Evolutionary conservation across 148 eudicot genomes (phyloP).

Genomic region (Cornus florida): DNA sequence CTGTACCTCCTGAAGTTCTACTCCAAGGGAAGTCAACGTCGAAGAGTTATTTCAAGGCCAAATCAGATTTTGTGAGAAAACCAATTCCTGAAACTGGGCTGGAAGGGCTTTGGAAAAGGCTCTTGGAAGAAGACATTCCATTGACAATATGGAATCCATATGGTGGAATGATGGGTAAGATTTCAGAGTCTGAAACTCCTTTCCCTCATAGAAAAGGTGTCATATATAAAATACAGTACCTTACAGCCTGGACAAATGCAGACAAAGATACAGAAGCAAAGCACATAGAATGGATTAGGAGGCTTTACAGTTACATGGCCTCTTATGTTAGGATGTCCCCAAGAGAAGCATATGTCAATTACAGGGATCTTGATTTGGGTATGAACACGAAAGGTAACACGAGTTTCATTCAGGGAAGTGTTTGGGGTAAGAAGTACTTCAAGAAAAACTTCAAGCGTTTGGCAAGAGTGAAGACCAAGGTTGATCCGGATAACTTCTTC

Average conservation of each 20-base stretch:
- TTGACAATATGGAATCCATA: slow-evolving; percentile 35
- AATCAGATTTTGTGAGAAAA: slow-evolving; percentile 31
- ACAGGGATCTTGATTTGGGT: slow-evolving; percentile 48
- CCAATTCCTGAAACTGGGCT: slow-evolving; percentile 35
- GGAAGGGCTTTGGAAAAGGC: slow-evolving; percentile 35
- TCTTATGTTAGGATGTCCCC: slow-evolving; percentile 33
- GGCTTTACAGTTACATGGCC: slow-evolving; percentile 36
- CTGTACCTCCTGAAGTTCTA: slow-evolving; percentile 22
- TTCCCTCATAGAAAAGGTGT: slow-evolving; percentile 44
- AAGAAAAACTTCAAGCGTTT: slow-evolving; percentile 36
- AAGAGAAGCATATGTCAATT: slow-evolving; percentile 40
- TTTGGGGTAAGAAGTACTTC: slow-evolving; percentile 32
- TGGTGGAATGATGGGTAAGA: slow-evolving; percentile 40
- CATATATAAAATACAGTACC: slow-evolving; percentile 27
- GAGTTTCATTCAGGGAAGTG: slow-evolving; percentile 21
- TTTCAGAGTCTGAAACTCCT: slow-evolving; percentile 36
- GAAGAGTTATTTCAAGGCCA: slow-evolving; percentile 46
- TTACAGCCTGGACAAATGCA: slow-evolving; percentile 27
- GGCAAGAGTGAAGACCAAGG: slow-evolving; percentile 30
- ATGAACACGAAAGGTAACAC: slow-evolving; percentile 19
- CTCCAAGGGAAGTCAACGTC: slow-evolving; percentile 30
- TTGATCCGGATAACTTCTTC: slow-evolving; percentile 40
- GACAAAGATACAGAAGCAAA: slow-evolving; percentile 14
- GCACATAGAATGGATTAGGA: slow-evolving; percentile 37
- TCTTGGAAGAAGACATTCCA: slow-evolving; percentile 31